These are phyloP conservation scores for Pseudonectria buxi DNA, from an alignment of 2,329 filamentous ascomycete species.

Conservation along the genomic window DNA sequence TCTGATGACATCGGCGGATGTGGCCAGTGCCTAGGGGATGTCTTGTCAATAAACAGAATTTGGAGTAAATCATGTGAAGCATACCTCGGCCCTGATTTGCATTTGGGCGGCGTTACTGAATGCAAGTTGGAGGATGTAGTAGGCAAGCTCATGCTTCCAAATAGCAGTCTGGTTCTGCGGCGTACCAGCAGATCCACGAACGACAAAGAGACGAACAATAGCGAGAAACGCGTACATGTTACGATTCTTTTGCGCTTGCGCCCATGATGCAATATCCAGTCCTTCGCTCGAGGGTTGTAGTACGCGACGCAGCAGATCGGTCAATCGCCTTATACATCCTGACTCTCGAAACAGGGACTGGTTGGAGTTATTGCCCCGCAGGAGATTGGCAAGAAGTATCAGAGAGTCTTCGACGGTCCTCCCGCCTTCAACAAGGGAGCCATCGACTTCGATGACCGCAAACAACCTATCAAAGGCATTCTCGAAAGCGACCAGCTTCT, in stretches of 20 bases:
- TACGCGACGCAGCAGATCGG: conserved; percentile 58
- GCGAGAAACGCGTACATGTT: conserved; percentile 88
- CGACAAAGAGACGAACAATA: conserved; percentile 79
- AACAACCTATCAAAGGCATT: conserved; percentile 88
- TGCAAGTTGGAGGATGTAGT: conserved; percentile 72
- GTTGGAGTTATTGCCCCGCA: conserved; percentile 82
- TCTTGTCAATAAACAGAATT: conserved; percentile 8
- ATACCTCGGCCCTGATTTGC: conserved; percentile 74
- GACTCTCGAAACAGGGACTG: conserved; percentile 92
- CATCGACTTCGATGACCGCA: conserved; percentile 72
- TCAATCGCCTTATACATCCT: conserved; percentile 68
- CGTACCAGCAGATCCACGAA: conserved; percentile 72
- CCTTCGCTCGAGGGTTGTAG: conserved; percentile 46
- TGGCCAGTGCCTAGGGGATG: conserved; percentile 60
- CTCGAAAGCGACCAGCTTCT: conserved; percentile 93
- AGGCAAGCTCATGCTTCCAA: conserved; percentile 73
- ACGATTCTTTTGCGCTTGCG: conserved; percentile 71
- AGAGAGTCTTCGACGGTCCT: conserved; percentile 89
- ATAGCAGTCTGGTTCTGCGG: conserved; percentile 79
- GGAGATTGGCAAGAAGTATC: conserved; percentile 80
- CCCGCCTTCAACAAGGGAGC: conserved; percentile 73
- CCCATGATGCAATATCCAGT: conserved; percentile 64
- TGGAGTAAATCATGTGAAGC: conserved; percentile 2
- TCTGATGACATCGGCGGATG: conserved; percentile 82
- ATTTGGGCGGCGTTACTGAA: conserved; percentile 68